phyloP scores from a whole-genome alignment of 495 filamentous ascomycete genomes.

The Podospora conica region DNA sequence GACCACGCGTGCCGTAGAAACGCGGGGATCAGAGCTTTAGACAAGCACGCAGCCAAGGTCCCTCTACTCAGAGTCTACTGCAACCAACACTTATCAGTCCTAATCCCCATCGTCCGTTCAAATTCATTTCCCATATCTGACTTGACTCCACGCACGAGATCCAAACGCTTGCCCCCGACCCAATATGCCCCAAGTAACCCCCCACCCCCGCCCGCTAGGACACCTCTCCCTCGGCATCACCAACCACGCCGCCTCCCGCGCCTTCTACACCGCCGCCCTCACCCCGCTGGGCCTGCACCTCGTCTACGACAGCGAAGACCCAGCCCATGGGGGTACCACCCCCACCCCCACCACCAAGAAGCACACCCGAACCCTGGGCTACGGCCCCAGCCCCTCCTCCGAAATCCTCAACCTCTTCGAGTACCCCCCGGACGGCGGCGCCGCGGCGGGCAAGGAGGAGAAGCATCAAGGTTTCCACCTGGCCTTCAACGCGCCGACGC shows the following conservation, averaged over 20 bases:
- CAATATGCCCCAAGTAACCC: neutral
- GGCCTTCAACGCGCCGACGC: conserved; percentile 31
- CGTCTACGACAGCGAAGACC: conserved; percentile 30
- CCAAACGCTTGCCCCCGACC: too few species aligned
- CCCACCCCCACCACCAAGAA: neutral
- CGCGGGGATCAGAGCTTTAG: too few species aligned
- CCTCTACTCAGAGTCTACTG: too few species aligned
- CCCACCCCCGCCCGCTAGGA: conserved; percentile 22
- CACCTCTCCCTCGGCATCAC: conserved; percentile 33
- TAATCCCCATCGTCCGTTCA: too few species aligned
- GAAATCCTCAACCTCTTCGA: conserved; percentile 34
- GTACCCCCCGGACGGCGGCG: conserved; percentile 10
- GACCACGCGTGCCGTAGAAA: too few species aligned
- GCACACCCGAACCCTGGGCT: conserved; percentile 24
- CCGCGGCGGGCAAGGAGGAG: conserved; percentile 14
- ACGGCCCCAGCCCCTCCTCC: conserved; percentile 21
- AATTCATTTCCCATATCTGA: too few species aligned
- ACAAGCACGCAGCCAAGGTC: too few species aligned
- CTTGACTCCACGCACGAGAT: too few species aligned
- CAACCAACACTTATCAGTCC: too few species aligned
- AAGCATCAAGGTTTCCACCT: conserved; percentile 25
- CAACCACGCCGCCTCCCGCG: conserved; percentile 23
- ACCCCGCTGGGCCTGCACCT: conserved; percentile 26
- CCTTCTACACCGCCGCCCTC: conserved; percentile 30
- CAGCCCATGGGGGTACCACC: neutral